Percentiles rank a stretch among this genome's conserved stretches.
phyloP scores from a whole-genome alignment of 371 early-diverging fungal species.

The Ordospora colligata region DNA sequence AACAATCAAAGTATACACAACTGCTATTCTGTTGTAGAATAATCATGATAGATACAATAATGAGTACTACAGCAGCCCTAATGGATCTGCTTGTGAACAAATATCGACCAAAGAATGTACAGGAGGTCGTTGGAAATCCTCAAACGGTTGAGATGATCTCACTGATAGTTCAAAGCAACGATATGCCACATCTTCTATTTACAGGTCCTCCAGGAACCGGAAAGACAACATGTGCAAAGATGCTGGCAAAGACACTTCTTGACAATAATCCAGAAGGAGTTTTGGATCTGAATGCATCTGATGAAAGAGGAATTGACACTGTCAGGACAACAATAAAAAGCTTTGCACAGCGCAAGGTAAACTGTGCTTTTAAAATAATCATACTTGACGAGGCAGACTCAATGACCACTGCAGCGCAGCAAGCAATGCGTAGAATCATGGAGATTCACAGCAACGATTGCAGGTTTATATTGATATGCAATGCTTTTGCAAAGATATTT shows the following conservation, averaged over 20 bases:
- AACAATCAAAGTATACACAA: background rate
- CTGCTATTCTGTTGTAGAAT: background rate
- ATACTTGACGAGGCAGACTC: conserved; percentile 92
- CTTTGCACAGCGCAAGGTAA: conserved; percentile 70
- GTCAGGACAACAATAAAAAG: conserved; percentile 88
- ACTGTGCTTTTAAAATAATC: conserved; percentile 67
- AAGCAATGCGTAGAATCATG: conserved; percentile 88
- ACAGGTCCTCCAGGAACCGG: conserved; percentile 94
- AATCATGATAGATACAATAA: background rate
- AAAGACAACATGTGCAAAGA: conserved; percentile 87
- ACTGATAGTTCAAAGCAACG: conserved; percentile 74
- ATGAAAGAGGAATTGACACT: conserved; percentile 93
- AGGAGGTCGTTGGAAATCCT: conserved; percentile 86
- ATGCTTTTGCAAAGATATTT: conserved; percentile 84
- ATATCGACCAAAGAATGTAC: conserved; percentile 74
- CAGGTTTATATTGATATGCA: conserved; percentile 92
- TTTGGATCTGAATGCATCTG: conserved; percentile 90
- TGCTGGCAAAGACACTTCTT: conserved; percentile 75
- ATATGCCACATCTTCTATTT: conserved; percentile 88
- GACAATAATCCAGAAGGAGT: conserved; percentile 73
- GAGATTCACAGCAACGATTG: conserved; percentile 84
- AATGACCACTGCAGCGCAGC: conserved; percentile 63
- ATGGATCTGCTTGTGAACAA: conserved; percentile 70
- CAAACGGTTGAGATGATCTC: conserved; percentile 76
- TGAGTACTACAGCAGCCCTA: background rate